Evolutionary conservation across 2,329 filamentous ascomycete species (phyloP).

Genomic region (Arthrobotrys musiformis): DNA sequence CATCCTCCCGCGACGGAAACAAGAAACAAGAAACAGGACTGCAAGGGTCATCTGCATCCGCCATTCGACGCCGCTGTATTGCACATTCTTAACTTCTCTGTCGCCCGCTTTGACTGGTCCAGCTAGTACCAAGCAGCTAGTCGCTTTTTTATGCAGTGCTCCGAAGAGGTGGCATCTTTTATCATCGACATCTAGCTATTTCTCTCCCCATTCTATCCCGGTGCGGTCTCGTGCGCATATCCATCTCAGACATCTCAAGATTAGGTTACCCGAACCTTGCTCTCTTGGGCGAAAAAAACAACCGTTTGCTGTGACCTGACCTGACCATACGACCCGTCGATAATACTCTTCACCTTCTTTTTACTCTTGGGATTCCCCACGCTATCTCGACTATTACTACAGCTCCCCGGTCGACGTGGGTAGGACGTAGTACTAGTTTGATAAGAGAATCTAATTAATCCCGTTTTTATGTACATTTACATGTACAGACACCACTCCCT

Average conservation of each 20-base stretch:
- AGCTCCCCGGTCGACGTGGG: background rate
- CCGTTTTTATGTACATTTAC: background rate
- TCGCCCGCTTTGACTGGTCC: background rate
- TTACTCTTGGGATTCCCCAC: background rate
- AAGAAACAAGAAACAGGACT: background rate
- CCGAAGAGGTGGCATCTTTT: conserved; percentile 23
- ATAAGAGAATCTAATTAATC: background rate
- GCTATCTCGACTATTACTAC: background rate
- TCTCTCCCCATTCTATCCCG: background rate
- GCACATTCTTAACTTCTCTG: background rate
- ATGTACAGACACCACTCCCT: conserved; percentile 4
- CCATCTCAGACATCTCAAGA: conserved; percentile 11
- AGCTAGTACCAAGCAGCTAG: background rate
- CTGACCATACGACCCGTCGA: conserved; percentile 5
- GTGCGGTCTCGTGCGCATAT: conserved; percentile 15
- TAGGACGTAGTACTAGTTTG: background rate
- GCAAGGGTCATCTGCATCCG: conserved; percentile 6
- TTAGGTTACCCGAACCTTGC: conserved; percentile 28
- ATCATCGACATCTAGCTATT: conserved; percentile 4
- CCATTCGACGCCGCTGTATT: background rate
- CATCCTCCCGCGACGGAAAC: background rate
- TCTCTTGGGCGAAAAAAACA: background rate
- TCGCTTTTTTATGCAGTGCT: background rate
- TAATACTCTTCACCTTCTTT: background rate
- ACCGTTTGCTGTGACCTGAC: background rate